These are phyloP conservation scores for Backusella parvicylindrica DNA, from an alignment of 192 early-diverging fungal genomes.

Conservation along the genomic window DNA sequence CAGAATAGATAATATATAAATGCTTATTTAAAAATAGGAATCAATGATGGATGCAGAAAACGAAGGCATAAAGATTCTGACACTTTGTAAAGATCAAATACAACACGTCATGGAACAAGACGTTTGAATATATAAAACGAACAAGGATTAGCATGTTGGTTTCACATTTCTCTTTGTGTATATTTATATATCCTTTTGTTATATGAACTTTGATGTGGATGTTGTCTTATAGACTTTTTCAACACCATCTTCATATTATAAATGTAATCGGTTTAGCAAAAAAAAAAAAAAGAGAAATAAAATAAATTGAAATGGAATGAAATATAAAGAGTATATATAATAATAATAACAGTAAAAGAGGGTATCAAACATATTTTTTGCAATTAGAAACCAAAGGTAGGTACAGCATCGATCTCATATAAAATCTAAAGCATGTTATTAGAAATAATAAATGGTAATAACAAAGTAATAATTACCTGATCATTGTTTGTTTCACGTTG, in stretches of 20 bases:
- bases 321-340: too few relatives aligned
- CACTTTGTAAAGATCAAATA: neutral
- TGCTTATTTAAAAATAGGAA: neutral
- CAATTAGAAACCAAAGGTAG: neutral
- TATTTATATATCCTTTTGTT: too few relatives aligned
- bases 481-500: neutral
- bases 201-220: too few relatives aligned
- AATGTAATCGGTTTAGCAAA: too few relatives aligned
- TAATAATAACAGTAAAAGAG: neutral
- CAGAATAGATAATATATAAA: too few relatives aligned
- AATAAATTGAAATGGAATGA: neutral
- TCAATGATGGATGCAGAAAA: neutral
- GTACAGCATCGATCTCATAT: constrained; percentile 6
- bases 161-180: too few relatives aligned
- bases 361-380: neutral
- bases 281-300: neutral
- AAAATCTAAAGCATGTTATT: neutral
- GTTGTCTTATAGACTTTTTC: too few relatives aligned
- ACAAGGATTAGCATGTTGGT: too few relatives aligned
- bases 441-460: neutral
- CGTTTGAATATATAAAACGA: too few relatives aligned
- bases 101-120: neutral
- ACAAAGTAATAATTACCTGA: neutral
- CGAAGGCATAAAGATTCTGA: neutral
- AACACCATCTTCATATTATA: too few relatives aligned